These are phyloP conservation scores for Geranium incanum DNA, from an alignment of 441 rosid species.

Conservation along the genomic window DNA sequence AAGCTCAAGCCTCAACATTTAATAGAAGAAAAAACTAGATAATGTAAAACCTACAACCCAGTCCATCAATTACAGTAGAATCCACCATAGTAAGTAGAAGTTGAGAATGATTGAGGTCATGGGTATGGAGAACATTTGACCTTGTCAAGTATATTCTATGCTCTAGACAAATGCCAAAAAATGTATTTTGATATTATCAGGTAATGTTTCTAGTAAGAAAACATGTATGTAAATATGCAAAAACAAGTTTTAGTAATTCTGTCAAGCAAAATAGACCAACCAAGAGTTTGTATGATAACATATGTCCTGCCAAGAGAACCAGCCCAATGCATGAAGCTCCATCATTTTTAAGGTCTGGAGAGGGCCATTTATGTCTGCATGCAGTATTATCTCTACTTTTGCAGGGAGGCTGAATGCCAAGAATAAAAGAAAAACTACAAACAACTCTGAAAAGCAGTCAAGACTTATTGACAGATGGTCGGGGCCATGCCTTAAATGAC, in stretches of 20 bases:
- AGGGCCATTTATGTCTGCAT: background rate
- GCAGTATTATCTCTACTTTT: background rate
- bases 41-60: background rate
- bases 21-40: background rate
- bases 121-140: background rate
- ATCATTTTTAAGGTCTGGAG: background rate
- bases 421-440: slow-evolving; percentile 2
- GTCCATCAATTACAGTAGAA: background rate
- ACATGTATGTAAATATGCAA: no score
- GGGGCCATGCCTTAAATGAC: background rate
- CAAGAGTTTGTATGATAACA: background rate
- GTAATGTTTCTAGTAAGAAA: no score
- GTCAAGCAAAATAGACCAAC: background rate
- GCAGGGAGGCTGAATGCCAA: background rate
- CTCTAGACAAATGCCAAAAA: slow-evolving; percentile 2
- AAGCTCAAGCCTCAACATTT: background rate
- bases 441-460: background rate
- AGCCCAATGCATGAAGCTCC: background rate
- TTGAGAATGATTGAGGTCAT: no score
- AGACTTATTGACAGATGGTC: background rate
- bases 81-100: no score
- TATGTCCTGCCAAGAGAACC: background rate
- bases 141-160: slow-evolving; percentile 2
- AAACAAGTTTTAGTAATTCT: background rate
- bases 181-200: background rate